A percentile compares a stretch with the other conserved stretches of the same genome.
Evolutionary conservation across 2,329 filamentous ascomycete genomes (phyloP).

Genomic region (Aspergillus ibericus): DNA sequence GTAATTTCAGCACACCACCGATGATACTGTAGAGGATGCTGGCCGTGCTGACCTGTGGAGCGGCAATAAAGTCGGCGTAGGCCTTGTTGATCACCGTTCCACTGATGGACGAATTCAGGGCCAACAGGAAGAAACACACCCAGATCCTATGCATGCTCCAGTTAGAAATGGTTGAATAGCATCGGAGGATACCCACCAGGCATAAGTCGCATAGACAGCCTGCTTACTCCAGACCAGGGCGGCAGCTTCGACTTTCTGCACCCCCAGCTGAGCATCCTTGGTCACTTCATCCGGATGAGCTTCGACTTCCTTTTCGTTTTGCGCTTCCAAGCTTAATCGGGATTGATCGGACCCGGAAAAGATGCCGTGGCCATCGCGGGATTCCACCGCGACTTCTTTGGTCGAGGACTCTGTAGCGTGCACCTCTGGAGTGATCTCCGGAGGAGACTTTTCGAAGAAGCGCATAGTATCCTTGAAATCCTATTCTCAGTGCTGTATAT

Average conservation of each 20-base stretch:
- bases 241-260: conserved; percentile 49
- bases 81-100: conserved; percentile 50
- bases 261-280: conserved; percentile 39
- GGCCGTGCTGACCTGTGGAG: conserved; percentile 53
- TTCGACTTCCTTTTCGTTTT: conserved; percentile 30
- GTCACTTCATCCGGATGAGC: conserved; percentile 27
- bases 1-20: conserved; percentile 59
- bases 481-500: too few relatives aligned
- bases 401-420: background rate
- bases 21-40: conserved; percentile 58
- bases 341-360: conserved; percentile 13
- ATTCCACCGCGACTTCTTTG: background rate
- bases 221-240: conserved; percentile 48
- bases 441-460: background rate
- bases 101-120: conserved; percentile 45
- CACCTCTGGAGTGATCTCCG: background rate
- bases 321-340: conserved; percentile 27
- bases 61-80: conserved; percentile 53
- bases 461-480: too few relatives aligned
- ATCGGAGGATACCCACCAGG: conserved; percentile 26
- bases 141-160: conserved; percentile 40
- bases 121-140: conserved; percentile 48
- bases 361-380: conserved; percentile 2
- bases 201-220: conserved; percentile 35
- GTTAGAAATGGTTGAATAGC: conserved; percentile 1